These are phyloP conservation scores for Fusarium sp. DNA, from an alignment of 2,329 filamentous ascomycete genomes.

Conservation along the genomic window DNA sequence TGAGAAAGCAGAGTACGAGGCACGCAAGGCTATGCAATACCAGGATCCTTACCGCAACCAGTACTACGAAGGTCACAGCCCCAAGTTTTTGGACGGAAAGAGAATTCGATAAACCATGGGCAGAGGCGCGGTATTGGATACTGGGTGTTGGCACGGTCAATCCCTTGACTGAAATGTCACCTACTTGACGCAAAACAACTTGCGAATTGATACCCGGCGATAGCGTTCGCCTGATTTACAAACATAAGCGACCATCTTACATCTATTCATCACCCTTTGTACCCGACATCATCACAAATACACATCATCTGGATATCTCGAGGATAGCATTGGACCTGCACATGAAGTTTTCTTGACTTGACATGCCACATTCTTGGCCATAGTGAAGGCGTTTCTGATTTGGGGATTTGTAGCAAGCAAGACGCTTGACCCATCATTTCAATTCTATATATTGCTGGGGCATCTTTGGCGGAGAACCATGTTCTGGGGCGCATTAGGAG, in stretches of 20 bases:
- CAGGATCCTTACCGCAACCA: conserved; percentile 54
- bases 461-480: not conserved
- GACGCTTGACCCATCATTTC: conserved; percentile 7
- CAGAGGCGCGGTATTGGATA: conserved; percentile 10
- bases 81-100: conserved; percentile 65
- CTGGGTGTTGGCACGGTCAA: conserved; percentile 1
- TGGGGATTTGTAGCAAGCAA: conserved; percentile 6
- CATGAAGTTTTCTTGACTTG: conserved; percentile 6
- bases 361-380: conserved; percentile 25
- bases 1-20: conserved; percentile 67
- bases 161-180: conserved; percentile 9
- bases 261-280: conserved; percentile 15
- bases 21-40: conserved; percentile 58
- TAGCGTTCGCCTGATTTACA: conserved; percentile 32
- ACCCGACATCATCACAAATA: conserved; percentile 11
- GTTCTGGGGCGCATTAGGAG: conserved; percentile 8
- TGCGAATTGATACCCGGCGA: conserved; percentile 44
- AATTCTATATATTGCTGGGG: conserved; percentile 4
- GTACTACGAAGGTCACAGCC: conserved; percentile 61
- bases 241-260: conserved; percentile 18
- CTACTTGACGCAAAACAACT: conserved; percentile 27
- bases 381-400: conserved; percentile 30
- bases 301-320: conserved; percentile 9
- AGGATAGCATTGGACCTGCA: not conserved
- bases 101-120: conserved; percentile 50